Evolutionary conservation across 805 yeast species (phyloP).

Genomic region (Candida maltosa): DNA sequence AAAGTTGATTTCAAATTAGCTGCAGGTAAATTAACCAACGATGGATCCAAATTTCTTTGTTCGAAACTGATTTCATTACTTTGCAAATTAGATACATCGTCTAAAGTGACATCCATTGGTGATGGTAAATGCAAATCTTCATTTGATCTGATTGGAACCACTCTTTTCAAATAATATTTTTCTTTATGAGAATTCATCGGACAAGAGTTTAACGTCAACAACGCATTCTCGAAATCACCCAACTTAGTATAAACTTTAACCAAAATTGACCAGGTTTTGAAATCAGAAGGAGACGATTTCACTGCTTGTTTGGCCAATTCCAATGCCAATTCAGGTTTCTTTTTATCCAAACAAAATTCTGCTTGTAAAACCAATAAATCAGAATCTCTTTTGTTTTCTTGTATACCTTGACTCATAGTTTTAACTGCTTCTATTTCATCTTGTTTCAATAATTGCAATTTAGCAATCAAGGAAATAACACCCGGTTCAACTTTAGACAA

Average conservation of each 20-base stretch:
- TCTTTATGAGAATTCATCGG: constrained; percentile 80
- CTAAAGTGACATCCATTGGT: constrained; percentile 70
- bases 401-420: constrained; percentile 48
- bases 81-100: constrained; percentile 64
- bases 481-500: constrained; percentile 50
- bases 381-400: constrained; percentile 50
- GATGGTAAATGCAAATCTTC: constrained; percentile 69
- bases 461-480: constrained; percentile 57
- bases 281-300: constrained; percentile 70
- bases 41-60: constrained; percentile 62
- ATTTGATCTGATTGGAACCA: constrained; percentile 46
- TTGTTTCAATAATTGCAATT: constrained; percentile 48
- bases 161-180: constrained; percentile 57
- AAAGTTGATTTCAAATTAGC: constrained; percentile 55
- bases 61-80: constrained; percentile 64
- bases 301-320: constrained; percentile 62
- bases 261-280: constrained; percentile 68
- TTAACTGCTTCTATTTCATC: constrained; percentile 60
- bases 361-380: constrained; percentile 55
- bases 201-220: constrained; percentile 71
- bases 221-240: constrained; percentile 68
- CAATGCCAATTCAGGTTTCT: constrained; percentile 53
- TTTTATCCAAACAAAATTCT: constrained; percentile 52
- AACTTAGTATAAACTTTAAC: constrained; percentile 61
- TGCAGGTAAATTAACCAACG: constrained; percentile 62